Conservation (phyloP, 2,329 filamentous ascomycete genomes). For the Coniochaeta ligniaria region DNA sequence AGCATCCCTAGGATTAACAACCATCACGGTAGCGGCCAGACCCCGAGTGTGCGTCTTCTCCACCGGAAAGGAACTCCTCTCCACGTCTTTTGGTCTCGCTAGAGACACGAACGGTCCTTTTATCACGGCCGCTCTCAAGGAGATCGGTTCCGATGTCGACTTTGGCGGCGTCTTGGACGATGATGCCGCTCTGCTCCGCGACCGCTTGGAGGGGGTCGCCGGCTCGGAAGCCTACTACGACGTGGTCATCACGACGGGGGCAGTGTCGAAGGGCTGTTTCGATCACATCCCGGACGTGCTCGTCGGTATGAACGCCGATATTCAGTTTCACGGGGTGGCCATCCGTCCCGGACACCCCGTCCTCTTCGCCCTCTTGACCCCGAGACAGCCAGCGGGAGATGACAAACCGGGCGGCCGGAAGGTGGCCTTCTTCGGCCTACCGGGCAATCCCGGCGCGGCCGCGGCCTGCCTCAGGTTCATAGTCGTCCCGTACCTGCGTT, state of each 20-base stretch:
- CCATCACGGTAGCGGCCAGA: background rate
- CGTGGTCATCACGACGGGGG: too few relatives aligned
- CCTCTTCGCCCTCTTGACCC: slow-evolving; percentile 16
- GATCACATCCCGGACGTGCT: too few relatives aligned
- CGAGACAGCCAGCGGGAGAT: background rate
- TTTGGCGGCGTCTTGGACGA: slow-evolving; percentile 6
- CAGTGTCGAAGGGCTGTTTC: too few relatives aligned
- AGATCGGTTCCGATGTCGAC: slow-evolving; percentile 19
- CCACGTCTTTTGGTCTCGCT: too few relatives aligned
- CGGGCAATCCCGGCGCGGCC: slow-evolving; percentile 18
- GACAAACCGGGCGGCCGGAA: background rate
- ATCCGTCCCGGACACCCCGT: slow-evolving; percentile 20
- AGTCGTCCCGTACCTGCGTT: slow-evolving; percentile 16
- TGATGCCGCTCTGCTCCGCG: background rate
- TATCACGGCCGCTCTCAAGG: background rate
- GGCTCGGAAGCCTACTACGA: too few relatives aligned
- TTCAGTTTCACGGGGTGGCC: too few relatives aligned
- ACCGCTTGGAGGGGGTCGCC: background rate
- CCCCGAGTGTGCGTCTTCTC: background rate
- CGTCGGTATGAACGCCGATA: too few relatives aligned
- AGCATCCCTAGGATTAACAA: background rate
- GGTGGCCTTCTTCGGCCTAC: slow-evolving; percentile 19
- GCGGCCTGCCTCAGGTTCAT: slow-evolving; percentile 21
- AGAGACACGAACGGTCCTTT: background rate
- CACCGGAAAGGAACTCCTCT: background rate